A percentile compares a stretch with the other conserved stretches of the same genome.
Evolutionary conservation across 176 grass and related monocot genomes (phyloP).

Genomic region (Alopecurus myosuroides): DNA sequence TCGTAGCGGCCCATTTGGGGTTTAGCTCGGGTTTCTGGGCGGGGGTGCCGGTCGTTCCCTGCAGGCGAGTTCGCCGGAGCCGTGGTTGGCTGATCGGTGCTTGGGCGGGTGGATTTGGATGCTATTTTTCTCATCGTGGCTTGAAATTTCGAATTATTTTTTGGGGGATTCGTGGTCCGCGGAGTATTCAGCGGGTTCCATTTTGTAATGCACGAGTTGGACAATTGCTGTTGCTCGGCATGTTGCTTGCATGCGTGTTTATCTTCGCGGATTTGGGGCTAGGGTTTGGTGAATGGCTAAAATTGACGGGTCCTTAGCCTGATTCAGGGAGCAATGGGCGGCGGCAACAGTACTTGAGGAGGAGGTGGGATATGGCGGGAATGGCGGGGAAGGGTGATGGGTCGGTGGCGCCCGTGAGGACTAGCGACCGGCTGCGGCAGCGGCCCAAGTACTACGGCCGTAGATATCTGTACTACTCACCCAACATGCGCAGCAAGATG

Average conservation of each 20-base stretch:
- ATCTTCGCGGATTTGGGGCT: slow-evolving; percentile 29
- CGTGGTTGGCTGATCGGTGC: slow-evolving; percentile 5
- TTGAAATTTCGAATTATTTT: not conserved
- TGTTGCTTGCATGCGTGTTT: not conserved
- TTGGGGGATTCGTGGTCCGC: not conserved
- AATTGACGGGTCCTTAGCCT: slow-evolving; percentile 16
- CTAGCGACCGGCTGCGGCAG: slow-evolving; percentile 66
- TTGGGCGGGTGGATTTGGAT: not conserved
- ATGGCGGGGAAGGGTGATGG: slow-evolving; percentile 40
- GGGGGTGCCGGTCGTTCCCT: not conserved
- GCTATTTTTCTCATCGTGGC: not conserved
- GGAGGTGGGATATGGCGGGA: slow-evolving; percentile 19
- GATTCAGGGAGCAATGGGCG: slow-evolving; percentile 18
- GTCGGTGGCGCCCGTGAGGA: slow-evolving; percentile 46
- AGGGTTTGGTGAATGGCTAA: slow-evolving; percentile 43
- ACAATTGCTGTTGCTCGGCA: not conserved
- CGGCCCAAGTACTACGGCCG: slow-evolving; percentile 64
- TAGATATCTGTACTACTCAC: slow-evolving; percentile 64
- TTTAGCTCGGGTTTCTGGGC: slow-evolving; percentile 11
- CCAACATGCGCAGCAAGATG: slow-evolving; percentile 76
- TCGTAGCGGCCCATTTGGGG: slow-evolving; percentile 13
- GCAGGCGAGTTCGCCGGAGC: not conserved
- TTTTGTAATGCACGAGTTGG: slow-evolving; percentile 11
- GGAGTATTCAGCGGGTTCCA: not conserved
- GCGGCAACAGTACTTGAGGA: not conserved